Base-by-base conservation (phyloP, 345 rosid species). In the Corchorus capsularis region DNA sequence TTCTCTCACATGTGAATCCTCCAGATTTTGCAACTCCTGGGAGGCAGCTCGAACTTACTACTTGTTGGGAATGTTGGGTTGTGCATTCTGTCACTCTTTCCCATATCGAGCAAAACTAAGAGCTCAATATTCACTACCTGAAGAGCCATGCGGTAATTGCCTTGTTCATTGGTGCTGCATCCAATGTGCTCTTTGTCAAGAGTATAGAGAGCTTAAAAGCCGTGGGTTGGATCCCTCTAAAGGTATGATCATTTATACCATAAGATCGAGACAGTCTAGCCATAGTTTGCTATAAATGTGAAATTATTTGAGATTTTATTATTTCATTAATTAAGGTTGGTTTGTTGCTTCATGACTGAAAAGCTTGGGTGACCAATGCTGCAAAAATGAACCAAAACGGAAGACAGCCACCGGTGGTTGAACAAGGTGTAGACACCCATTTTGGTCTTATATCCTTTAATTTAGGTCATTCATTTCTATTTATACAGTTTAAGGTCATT, bases 151-250 rank as follows among this genome's bases (percentile, higher is more conserved):
- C 56, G 7, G 56, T 6, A 56, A 68, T 49, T 68, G 56, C 57
- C 41, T 68, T 27, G 72, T 68, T 68, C 72, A 68, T 39, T 27
- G 56, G 17, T 68, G 41, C 8, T 47, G 56, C 56, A 49, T 47
- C 72, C 72, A 27, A 47, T 68, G 56, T 47, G 41, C 56, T 68
- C 56, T 68, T 22, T 49, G 72, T 47, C 72, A 68, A 47, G 72
- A 68, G 72, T 52, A 68, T 16, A 22, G 72, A 8, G 41, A 68
- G 72, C 72, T 47, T 47, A 49, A 22, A 27, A 68, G 8, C 13
- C 57, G 41, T 14, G 72, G 72, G 14, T 15, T 68, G 3, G 72
- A 47, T 13, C 72, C 72, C 41, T 14, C 20, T 47, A 14, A 22
- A 22, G 72, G 72, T 68, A 67, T 6, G 11, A 60, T 34, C 4